phyloP scores from a whole-genome alignment of 78 protist species.

The Emiliania huxleyi region DNA sequence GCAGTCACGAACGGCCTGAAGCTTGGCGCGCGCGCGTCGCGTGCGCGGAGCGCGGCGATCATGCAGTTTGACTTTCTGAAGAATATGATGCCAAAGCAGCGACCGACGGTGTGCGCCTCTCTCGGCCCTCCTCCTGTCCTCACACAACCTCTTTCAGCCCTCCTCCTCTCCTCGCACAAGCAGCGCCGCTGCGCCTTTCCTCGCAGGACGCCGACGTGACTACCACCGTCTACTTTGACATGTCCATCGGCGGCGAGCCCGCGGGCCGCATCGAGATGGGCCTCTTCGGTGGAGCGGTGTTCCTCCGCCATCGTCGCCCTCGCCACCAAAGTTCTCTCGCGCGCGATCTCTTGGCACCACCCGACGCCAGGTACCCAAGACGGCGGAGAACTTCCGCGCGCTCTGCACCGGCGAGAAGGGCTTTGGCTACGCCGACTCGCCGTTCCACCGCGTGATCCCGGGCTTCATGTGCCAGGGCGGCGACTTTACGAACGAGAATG shows the following conservation, averaged over 20 bases:
- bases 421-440: conserved; percentile 43
- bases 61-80: too few relatives aligned
- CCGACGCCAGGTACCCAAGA: conserved; percentile 10
- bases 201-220: background rate
- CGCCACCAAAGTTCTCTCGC: background rate
- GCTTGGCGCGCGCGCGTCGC: too few relatives aligned
- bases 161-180: too few relatives aligned
- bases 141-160: too few relatives aligned
- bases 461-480: conserved; percentile 57
- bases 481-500: conserved; percentile 58
- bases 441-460: conserved; percentile 65
- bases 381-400: conserved; percentile 68
- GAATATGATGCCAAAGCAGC: too few relatives aligned
- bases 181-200: too few relatives aligned
- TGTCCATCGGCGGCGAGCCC: background rate
- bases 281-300: background rate
- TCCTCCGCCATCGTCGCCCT: background rate
- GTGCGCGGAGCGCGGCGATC: too few relatives aligned
- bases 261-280: background rate
- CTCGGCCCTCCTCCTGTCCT: too few relatives aligned
- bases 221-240: background rate
- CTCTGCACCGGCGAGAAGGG: conserved; percentile 65
- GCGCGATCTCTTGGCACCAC: background rate
- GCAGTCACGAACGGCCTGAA: too few relatives aligned
- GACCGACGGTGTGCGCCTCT: too few relatives aligned